Conservation (phyloP, 371 early-diverging fungal genomes). For the Zychaea mexicana region DNA sequence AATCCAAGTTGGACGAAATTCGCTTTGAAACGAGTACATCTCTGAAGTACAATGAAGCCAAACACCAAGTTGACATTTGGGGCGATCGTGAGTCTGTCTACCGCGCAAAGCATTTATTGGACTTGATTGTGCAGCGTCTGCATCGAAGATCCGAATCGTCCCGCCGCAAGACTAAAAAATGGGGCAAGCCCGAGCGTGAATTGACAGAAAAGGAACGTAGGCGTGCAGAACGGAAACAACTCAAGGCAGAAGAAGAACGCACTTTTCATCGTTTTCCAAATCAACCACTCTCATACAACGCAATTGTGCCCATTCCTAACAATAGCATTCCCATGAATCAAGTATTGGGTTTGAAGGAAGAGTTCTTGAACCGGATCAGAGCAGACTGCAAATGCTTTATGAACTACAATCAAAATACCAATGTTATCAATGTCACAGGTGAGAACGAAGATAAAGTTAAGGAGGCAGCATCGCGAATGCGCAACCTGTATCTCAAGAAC, state of each 20-base stretch:
- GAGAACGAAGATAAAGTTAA: conserved; percentile 23
- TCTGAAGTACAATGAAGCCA: conserved; percentile 31
- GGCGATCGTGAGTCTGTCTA: conserved; percentile 27
- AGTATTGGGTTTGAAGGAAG: conserved; percentile 33
- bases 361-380: conserved; percentile 36
- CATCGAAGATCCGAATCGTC: not conserved
- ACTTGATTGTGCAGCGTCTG: conserved; percentile 14
- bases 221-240: conserved; percentile 29
- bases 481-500: conserved; percentile 42
- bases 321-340: conserved; percentile 12
- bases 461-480: conserved; percentile 29
- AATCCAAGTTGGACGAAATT: conserved; percentile 25
- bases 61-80: conserved; percentile 51
- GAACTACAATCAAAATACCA: conserved; percentile 22
- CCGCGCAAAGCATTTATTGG: conserved; percentile 29
- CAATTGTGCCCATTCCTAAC: conserved; percentile 31
- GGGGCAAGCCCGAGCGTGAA: conserved; percentile 46
- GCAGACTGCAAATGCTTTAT: conserved; percentile 40
- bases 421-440: conserved; percentile 16
- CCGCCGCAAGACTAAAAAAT: conserved; percentile 36
- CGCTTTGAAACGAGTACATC: conserved; percentile 25
- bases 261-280: conserved; percentile 32
- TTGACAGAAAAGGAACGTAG: conserved; percentile 35
- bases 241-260: conserved; percentile 25
- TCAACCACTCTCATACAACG: conserved; percentile 23